phyloP scores from a whole-genome alignment of 371 early-diverging fungal species.

The Mortierella sp. region DNA sequence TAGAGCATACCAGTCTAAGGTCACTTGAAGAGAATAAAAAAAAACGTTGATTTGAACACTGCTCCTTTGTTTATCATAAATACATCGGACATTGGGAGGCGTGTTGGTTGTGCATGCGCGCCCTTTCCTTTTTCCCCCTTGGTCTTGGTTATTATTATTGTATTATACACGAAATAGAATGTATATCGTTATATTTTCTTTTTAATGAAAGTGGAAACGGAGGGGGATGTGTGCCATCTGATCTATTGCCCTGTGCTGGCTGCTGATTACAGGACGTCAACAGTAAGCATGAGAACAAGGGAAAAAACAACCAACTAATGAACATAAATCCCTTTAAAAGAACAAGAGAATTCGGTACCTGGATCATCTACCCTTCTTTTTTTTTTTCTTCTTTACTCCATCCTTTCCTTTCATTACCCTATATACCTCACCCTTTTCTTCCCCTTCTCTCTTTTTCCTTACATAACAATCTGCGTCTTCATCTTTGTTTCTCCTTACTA shows the following conservation, averaged over 20 bases:
- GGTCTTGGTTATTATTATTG: background rate
- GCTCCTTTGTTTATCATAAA: background rate
- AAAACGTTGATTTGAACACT: no score
- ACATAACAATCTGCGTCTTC: background rate
- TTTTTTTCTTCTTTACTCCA: background rate
- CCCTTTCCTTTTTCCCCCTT: background rate
- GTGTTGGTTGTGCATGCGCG: background rate
- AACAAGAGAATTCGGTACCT: background rate
- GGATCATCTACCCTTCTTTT: background rate
- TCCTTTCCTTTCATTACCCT: background rate
- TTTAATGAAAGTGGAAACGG: background rate
- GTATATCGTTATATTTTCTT: background rate
- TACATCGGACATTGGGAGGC: background rate
- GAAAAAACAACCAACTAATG: background rate
- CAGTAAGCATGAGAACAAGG: constrained; percentile 13
- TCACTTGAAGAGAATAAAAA: no score
- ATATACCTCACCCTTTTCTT: background rate
- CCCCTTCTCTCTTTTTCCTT: background rate
- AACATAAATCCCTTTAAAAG: background rate
- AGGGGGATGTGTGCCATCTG: background rate
- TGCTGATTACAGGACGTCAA: constrained; percentile 2
- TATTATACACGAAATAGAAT: no score
- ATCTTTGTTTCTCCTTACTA: background rate
- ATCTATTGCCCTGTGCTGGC: constrained; percentile 15
- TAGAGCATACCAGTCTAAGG: no score